These are phyloP conservation scores for Coprinellus aureogranulatus DNA, from an alignment of 768 basidiomycete species.

Conservation along the genomic window DNA sequence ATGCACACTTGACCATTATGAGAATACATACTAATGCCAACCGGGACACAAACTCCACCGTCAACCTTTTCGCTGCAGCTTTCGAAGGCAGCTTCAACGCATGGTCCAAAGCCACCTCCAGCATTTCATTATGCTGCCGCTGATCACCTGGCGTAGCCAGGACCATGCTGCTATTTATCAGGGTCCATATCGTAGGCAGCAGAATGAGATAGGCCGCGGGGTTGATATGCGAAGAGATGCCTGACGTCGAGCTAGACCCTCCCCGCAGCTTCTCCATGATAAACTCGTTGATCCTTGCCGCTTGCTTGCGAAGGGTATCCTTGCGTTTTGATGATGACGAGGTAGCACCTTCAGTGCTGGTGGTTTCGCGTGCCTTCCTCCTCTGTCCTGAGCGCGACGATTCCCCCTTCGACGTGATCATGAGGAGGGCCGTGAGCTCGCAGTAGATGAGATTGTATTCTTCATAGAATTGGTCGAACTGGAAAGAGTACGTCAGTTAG, in stretches of 20 bases:
- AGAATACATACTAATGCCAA: conserved; percentile 58
- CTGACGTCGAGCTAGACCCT: conserved; percentile 38
- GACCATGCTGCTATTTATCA: conserved; percentile 48
- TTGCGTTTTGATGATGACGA: conserved; percentile 9
- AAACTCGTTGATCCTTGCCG: conserved; percentile 56
- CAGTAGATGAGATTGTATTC: conserved; percentile 76
- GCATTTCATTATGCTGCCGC: conserved; percentile 31
- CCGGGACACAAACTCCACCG: conserved; percentile 73
- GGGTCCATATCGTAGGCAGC: conserved; percentile 76
- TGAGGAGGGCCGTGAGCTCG: conserved; percentile 66
- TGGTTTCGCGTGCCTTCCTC: conserved; percentile 16
- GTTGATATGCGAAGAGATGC: conserved; percentile 52
- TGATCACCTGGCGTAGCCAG: conserved; percentile 11
- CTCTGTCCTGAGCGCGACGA: conserved; percentile 18
- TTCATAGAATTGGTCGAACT: conserved; percentile 68
- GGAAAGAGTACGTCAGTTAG: conserved; percentile 3
- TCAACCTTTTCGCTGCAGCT: conserved; percentile 61
- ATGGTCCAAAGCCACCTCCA: conserved; percentile 64
- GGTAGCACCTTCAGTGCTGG: conserved; percentile 1
- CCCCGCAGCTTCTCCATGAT: conserved; percentile 58
- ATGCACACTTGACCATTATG: not conserved
- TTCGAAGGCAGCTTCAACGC: conserved; percentile 55
- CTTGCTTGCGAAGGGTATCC: conserved; percentile 31
- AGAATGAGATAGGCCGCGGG: conserved; percentile 61
- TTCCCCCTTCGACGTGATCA: conserved; percentile 35